phyloP scores from a whole-genome alignment of 1,139 yeast species.

The Diutina ranongensis region DNA sequence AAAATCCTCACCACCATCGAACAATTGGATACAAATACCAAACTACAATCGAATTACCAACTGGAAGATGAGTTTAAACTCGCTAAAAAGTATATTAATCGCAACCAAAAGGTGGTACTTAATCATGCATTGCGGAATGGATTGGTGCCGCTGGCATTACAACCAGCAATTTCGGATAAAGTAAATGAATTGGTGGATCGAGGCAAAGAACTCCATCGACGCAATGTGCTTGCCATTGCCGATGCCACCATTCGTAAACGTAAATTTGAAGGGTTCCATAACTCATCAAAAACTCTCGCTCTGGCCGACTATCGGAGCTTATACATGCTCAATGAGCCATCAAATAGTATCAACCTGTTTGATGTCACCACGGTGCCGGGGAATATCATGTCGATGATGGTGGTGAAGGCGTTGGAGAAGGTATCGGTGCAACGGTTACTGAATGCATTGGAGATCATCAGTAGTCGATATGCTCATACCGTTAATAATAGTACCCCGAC shows the following conservation, averaged over 20 bases:
- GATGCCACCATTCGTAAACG: neutral
- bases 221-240: conserved; percentile 18
- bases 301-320: conserved; percentile 26
- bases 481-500: neutral
- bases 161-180: conserved; percentile 36
- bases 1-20: conserved; percentile 12
- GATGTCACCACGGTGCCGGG: conserved; percentile 62
- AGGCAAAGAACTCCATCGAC: conserved; percentile 33
- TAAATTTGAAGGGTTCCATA: conserved; percentile 21
- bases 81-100: conserved; percentile 30
- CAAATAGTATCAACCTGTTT: conserved; percentile 49
- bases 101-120: conserved; percentile 26
- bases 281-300: conserved; percentile 19
- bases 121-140: conserved; percentile 25
- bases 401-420: conserved; percentile 48
- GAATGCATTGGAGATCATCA: conserved; percentile 27
- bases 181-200: conserved; percentile 37
- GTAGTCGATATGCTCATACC: conserved; percentile 41
- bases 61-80: conserved; percentile 31
- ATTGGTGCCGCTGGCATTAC: conserved; percentile 23
- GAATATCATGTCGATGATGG: conserved; percentile 53
- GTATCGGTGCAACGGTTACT: neutral
- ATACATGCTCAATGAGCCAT: conserved; percentile 53
- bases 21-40: conserved; percentile 24
- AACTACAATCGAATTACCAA: conserved; percentile 35